A percentile compares a stretch with the other conserved stretches of the same genome.
phyloP scores from a whole-genome alignment of 2,329 filamentous ascomycete genomes.

The Cercospora sp. region DNA sequence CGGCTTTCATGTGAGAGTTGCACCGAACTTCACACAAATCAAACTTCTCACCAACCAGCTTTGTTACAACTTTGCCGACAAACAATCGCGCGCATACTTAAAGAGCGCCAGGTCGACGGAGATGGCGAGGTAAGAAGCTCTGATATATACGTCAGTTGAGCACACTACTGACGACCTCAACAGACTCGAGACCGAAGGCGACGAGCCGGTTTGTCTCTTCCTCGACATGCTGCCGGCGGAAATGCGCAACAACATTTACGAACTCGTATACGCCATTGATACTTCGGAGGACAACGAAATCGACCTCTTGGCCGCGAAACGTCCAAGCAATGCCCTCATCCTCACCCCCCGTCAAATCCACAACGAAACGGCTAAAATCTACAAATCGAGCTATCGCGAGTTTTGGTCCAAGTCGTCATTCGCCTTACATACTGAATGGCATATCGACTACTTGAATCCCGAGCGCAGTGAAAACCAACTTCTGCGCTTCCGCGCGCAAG shows the following conservation, averaged over 20 bases:
- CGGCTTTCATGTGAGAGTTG: background rate
- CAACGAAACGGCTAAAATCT: background rate
- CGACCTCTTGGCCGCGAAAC: background rate
- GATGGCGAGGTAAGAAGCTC: background rate
- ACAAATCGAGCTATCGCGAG: background rate
- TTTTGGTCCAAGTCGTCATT: background rate
- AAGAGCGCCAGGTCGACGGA: background rate
- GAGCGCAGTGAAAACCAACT: no score
- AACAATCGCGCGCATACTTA: background rate
- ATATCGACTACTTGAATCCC: no score
- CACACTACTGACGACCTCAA: no score
- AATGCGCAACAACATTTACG: slow-evolving; percentile 4
- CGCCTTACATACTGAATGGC: no score
- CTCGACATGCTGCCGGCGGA: no score
- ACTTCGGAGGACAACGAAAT: background rate
- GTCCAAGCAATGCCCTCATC: background rate
- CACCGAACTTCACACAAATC: background rate
- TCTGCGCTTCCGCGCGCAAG: no score
- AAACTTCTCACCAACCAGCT: background rate
- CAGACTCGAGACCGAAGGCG: no score
- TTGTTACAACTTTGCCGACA: background rate
- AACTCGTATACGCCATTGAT: slow-evolving; percentile 4
- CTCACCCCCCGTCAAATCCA: slow-evolving; percentile 1
- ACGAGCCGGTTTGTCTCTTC: no score
- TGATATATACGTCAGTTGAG: no score